phyloP scores from a whole-genome alignment of 176 grass and related monocot species.

The Aegilops longissima region DNA sequence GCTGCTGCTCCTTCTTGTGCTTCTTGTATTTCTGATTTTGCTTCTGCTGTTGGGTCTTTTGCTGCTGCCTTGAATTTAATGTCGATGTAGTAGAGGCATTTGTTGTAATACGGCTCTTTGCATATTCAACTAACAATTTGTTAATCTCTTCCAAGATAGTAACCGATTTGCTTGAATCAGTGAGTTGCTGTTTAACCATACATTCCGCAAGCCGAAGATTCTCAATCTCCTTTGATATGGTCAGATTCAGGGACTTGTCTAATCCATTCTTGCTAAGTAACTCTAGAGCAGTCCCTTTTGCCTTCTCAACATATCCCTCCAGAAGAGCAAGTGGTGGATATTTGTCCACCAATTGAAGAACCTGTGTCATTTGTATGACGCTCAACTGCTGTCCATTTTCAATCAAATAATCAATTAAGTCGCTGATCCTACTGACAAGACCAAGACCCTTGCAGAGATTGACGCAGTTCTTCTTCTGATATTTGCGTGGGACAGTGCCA shows the following conservation, averaged over 20 bases:
- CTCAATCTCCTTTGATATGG: constrained; percentile 26
- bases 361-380: constrained; percentile 21
- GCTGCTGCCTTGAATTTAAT: constrained; percentile 20
- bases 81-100: not conserved
- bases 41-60: constrained; percentile 12
- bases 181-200: constrained; percentile 25
- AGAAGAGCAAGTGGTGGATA: constrained; percentile 42
- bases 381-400: constrained; percentile 34
- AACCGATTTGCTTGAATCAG: constrained; percentile 12
- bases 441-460: constrained; percentile 33
- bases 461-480: not conserved
- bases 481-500: constrained; percentile 12
- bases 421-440: constrained; percentile 28
- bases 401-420: constrained; percentile 56
- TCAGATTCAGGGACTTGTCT: constrained; percentile 15
- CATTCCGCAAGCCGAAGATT: constrained; percentile 5
- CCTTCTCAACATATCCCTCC: constrained; percentile 43
- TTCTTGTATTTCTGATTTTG: constrained; percentile 25
- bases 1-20: constrained; percentile 33
- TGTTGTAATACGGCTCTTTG: constrained; percentile 8
- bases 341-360: constrained; percentile 39
- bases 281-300: constrained; percentile 35
- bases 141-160: constrained; percentile 38
- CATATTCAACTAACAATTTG: constrained; percentile 20
- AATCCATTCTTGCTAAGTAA: constrained; percentile 21